Percentiles rank a stretch among this genome's conserved stretches.
phyloP scores from a whole-genome alignment of 257 asterid species.

The Ligustrum vulgare region DNA sequence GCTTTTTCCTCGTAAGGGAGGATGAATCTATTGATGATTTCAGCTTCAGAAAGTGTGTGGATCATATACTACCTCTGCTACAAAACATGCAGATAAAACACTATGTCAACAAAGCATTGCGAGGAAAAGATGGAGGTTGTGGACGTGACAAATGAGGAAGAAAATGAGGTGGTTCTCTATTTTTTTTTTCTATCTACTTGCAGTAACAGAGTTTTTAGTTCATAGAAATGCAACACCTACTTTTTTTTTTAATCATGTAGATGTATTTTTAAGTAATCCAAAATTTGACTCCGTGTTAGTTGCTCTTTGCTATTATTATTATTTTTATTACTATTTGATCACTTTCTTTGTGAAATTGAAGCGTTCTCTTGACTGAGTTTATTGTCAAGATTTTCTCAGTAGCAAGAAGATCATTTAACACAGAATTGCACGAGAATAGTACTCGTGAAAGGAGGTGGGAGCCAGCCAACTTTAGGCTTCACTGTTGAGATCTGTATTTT shows the following conservation, averaged over 20 bases:
- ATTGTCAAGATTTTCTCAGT: too few species aligned
- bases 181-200: neutral
- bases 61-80: slow-evolving; percentile 68
- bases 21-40: slow-evolving; percentile 51
- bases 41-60: too few species aligned
- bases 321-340: too few species aligned
- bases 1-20: slow-evolving; percentile 82
- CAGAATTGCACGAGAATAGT: too few species aligned
- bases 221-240: neutral
- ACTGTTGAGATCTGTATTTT: too few species aligned
- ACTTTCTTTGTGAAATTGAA: too few species aligned
- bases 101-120: slow-evolving; percentile 54
- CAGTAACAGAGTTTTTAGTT: too few species aligned
- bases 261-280: neutral
- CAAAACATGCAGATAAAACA: slow-evolving; percentile 71
- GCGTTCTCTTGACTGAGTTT: too few species aligned
- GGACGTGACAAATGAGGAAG: slow-evolving; percentile 29
- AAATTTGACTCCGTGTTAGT: neutral
- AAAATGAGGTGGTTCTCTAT: slow-evolving; percentile 8
- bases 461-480: too few species aligned
- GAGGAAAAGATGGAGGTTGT: slow-evolving; percentile 68
- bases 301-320: too few species aligned
- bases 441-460: too few species aligned
- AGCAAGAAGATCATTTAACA: too few species aligned
- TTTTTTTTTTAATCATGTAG: neutral